Percentiles rank a stretch among this genome's conserved stretches.
phyloP scores from a whole-genome alignment of 2,329 filamentous ascomycete species.

The Clarireedia sp. region DNA sequence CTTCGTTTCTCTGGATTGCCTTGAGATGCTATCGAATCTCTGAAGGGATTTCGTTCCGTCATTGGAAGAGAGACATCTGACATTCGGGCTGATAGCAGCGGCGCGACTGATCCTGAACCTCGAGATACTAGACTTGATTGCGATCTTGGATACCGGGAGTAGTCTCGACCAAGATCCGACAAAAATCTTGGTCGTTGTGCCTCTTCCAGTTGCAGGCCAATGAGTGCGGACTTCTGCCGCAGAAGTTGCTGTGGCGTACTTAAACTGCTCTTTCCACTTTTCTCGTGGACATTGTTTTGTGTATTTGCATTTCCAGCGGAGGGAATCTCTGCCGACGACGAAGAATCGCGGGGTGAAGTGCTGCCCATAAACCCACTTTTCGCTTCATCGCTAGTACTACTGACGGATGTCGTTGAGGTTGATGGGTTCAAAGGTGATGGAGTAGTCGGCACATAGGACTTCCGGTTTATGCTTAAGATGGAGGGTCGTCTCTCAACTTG shows the following conservation, averaged over 20 bases:
- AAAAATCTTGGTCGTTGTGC: constrained; percentile 17
- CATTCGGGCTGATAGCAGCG: neutral
- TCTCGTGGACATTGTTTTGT: constrained; percentile 1
- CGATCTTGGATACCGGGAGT: constrained; percentile 26
- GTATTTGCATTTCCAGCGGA: constrained; percentile 6
- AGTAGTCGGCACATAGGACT: constrained; percentile 22
- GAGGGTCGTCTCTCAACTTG: constrained; percentile 8
- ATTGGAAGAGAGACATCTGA: constrained; percentile 10
- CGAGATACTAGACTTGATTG: neutral
- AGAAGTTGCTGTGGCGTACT: constrained; percentile 17
- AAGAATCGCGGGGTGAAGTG: constrained; percentile 13
- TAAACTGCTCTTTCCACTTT: constrained; percentile 7
- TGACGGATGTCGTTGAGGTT: constrained; percentile 10
- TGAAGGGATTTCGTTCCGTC: constrained; percentile 18
- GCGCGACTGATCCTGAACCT: neutral
- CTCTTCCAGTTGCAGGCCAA: constrained; percentile 4
- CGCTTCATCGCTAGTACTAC: constrained; percentile 12
- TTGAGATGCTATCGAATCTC: constrained; percentile 16
- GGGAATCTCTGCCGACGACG: constrained; percentile 16
- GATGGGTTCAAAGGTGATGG: constrained; percentile 29
- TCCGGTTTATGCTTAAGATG: constrained; percentile 10
- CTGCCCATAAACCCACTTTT: constrained; percentile 1
- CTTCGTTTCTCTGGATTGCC: constrained; percentile 30
- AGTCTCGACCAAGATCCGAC: constrained; percentile 25
- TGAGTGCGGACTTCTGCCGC: constrained; percentile 18